Evolutionary conservation across 75 land plant species (phyloP).

Genomic region (Azolla pinnata): DNA sequence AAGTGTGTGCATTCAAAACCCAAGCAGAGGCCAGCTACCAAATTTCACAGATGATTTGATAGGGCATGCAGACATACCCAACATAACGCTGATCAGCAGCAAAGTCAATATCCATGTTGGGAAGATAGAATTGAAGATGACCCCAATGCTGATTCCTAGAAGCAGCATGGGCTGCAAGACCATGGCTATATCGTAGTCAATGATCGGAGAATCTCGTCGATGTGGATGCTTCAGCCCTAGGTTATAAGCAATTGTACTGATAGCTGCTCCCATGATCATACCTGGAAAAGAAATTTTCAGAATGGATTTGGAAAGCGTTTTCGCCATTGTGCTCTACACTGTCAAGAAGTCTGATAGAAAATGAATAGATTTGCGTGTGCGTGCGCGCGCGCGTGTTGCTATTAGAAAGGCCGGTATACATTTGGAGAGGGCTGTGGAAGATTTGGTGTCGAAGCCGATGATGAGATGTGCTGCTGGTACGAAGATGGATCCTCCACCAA

Average conservation of each 20-base stretch:
- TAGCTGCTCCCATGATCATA: slow-evolving; percentile 51
- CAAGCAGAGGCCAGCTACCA: too few species aligned
- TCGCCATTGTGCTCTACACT: too few species aligned
- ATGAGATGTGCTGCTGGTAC: slow-evolving; percentile 37
- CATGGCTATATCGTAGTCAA: slow-evolving; percentile 57
- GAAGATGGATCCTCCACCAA: slow-evolving; percentile 52
- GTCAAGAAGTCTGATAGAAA: too few species aligned
- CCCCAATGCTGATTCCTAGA: slow-evolving; percentile 60
- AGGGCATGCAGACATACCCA: too few species aligned
- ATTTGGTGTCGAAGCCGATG: slow-evolving; percentile 31
- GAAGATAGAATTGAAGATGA: slow-evolving; percentile 48
- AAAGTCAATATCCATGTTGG: slow-evolving; percentile 55
- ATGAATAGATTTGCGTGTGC: too few species aligned
- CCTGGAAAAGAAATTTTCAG: too few species aligned
- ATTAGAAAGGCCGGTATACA: slow-evolving; percentile 1
- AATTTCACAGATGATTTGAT: too few species aligned
- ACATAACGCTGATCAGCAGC: slow-evolving; percentile 38
- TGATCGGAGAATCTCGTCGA: slow-evolving; percentile 35
- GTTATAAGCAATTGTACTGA: slow-evolving; percentile 35
- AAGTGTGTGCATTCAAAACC: too few species aligned
- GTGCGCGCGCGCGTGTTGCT: too few species aligned
- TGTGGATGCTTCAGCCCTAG: slow-evolving; percentile 40
- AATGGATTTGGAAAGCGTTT: too few species aligned
- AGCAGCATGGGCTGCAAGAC: slow-evolving; percentile 61
- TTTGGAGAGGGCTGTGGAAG: slow-evolving; percentile 19